Conservation (phyloP, 2,329 filamentous ascomycete genomes). For the Ceratocystis harringtonii region DNA sequence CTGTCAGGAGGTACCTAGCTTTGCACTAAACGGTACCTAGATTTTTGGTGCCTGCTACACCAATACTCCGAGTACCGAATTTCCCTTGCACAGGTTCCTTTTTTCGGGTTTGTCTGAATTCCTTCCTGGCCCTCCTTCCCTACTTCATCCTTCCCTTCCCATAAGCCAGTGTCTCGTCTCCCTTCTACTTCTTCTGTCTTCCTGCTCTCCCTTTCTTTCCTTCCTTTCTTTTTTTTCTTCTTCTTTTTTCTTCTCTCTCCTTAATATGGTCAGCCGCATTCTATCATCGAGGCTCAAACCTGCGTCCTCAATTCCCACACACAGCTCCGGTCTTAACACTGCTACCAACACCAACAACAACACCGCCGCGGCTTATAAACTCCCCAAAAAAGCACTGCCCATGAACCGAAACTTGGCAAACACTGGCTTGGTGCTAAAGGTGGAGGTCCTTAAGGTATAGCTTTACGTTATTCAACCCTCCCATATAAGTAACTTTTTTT, state of each 20-base stretch:
- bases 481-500: background rate
- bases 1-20: background rate
- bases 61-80: background rate
- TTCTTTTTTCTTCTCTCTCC: conserved; percentile 6
- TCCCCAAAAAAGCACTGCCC: conserved; percentile 18
- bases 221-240: conserved; percentile 12
- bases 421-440: conserved; percentile 36
- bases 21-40: background rate
- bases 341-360: background rate
- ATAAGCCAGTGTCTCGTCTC: background rate
- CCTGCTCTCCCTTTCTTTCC: conserved; percentile 10
- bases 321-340: conserved; percentile 30
- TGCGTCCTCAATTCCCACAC: conserved; percentile 28
- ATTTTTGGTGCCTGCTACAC: background rate
- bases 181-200: conserved; percentile 8
- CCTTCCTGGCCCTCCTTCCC: background rate
- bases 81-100: background rate
- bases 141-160: background rate
- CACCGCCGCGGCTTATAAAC: background rate
- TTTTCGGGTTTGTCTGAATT: background rate
- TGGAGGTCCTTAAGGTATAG: conserved; percentile 36
- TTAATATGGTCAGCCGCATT: conserved; percentile 38
- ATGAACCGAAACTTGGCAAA: conserved; percentile 34
- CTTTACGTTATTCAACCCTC: background rate
- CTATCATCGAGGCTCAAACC: conserved; percentile 38